Evolutionary conservation across 352 stramenopile species (phyloP).

Genomic region (Pythium biforme): DNA sequence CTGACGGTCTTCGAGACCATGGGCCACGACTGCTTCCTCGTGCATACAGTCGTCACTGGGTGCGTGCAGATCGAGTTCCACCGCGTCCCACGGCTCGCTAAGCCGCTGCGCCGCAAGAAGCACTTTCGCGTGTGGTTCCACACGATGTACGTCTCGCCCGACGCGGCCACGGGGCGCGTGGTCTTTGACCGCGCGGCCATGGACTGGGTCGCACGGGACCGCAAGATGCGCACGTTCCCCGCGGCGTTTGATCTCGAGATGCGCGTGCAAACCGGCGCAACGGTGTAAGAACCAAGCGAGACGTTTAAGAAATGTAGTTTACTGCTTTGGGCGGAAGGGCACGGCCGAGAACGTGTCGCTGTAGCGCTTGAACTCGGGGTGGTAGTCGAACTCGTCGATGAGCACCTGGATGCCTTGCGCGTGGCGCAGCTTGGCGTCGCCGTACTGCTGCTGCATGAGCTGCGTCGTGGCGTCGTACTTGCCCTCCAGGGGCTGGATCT

Average conservation of each 20-base stretch:
- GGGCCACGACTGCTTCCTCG: slow-evolving; percentile 47
- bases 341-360: slow-evolving; percentile 86
- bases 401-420: slow-evolving; percentile 81
- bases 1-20: slow-evolving; percentile 46
- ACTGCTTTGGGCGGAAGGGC: slow-evolving; percentile 69
- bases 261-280: slow-evolving; percentile 17
- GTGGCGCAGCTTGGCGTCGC: slow-evolving; percentile 84
- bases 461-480: slow-evolving; percentile 75
- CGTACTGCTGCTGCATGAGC: slow-evolving; percentile 79
- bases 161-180: slow-evolving; percentile 16
- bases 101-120: slow-evolving; percentile 36
- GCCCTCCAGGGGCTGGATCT: slow-evolving; percentile 65
- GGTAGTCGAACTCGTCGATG: slow-evolving; percentile 89
- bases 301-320: background rate
- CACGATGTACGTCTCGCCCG: slow-evolving; percentile 44
- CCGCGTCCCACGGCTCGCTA: slow-evolving; percentile 29
- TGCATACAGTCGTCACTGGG: slow-evolving; percentile 44
- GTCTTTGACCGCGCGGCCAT: slow-evolving; percentile 22
- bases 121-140: slow-evolving; percentile 81
- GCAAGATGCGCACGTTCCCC: slow-evolving; percentile 56
- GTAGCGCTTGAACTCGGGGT: slow-evolving; percentile 88
- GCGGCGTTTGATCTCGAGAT: slow-evolving; percentile 68
- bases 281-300: background rate
- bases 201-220: slow-evolving; percentile 67
- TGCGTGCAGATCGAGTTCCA: slow-evolving; percentile 67